Evolutionary conservation across 805 yeast species (phyloP).

Genomic region (Zygotorulaspora danielsina): DNA sequence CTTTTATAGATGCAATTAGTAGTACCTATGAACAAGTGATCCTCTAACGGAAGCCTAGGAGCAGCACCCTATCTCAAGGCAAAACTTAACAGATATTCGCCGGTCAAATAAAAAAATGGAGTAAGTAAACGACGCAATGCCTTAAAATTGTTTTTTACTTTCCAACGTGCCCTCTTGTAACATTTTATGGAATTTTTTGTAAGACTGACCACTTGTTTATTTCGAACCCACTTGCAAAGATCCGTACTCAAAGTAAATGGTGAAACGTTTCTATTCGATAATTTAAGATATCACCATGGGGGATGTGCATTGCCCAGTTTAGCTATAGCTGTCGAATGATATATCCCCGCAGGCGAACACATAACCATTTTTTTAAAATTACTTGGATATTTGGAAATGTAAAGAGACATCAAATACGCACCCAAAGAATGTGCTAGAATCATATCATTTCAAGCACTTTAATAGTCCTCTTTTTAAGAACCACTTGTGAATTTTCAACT

Average conservation of each 20-base stretch:
- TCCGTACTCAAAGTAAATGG: slow-evolving; percentile 79
- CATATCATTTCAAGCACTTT: slow-evolving; percentile 42
- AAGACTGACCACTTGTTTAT: slow-evolving; percentile 85
- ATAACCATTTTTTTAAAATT: slow-evolving; percentile 65
- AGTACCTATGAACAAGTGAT: slow-evolving; percentile 20
- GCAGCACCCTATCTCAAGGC: slow-evolving; percentile 87
- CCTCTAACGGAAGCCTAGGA: slow-evolving; percentile 69
- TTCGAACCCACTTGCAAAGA: slow-evolving; percentile 81
- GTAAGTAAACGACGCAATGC: slow-evolving; percentile 76
- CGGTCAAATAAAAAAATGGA: slow-evolving; percentile 81
- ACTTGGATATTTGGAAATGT: slow-evolving; percentile 57
- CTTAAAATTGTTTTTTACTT: slow-evolving; percentile 22
- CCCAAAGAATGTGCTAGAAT: slow-evolving; percentile 90
- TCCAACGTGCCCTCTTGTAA: slow-evolving; percentile 29
- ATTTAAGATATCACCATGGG: slow-evolving; percentile 70
- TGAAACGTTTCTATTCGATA: slow-evolving; percentile 85
- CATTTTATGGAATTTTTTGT: slow-evolving; percentile 60
- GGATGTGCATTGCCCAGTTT: slow-evolving; percentile 36
- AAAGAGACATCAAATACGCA: slow-evolving; percentile 70
- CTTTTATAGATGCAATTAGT: slow-evolving; percentile 38
- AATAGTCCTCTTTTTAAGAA: slow-evolving; percentile 28
- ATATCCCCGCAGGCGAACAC: slow-evolving; percentile 87
- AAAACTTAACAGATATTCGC: slow-evolving; percentile 85
- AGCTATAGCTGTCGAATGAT: slow-evolving; percentile 35
- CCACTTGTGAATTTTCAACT: slow-evolving; percentile 50